Percentiles rank a stretch among this genome's conserved stretches.
Evolutionary conservation across 129 eudicot genomes (phyloP).

Genomic region (Lonicera japonica): DNA sequence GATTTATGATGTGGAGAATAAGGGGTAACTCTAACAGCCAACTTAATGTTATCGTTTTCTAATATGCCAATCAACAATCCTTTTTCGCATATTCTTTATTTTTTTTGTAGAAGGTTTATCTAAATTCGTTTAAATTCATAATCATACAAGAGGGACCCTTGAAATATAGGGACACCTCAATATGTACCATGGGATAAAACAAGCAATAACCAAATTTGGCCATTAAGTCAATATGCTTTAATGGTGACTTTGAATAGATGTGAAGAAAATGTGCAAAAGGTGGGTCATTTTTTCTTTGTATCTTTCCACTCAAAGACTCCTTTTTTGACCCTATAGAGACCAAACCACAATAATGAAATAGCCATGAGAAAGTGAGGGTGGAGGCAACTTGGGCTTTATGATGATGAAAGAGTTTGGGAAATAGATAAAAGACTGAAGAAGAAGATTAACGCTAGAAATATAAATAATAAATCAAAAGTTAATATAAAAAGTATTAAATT

Average conservation of each 20-base stretch:
- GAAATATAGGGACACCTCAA: neutral
- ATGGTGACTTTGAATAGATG: conserved; percentile 24
- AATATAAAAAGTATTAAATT: no score
- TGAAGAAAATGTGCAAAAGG: neutral
- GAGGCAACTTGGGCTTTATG: conserved; percentile 14
- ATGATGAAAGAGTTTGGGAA: conserved; percentile 35
- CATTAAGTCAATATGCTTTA: conserved; percentile 28
- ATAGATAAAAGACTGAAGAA: conserved; percentile 11
- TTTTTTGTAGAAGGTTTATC: no score
- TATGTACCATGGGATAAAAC: conserved; percentile 1
- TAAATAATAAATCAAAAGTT: no score
- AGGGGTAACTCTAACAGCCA: no score
- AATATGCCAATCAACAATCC: no score
- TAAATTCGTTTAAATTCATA: no score
- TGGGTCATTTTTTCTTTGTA: neutral
- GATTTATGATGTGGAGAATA: no score
- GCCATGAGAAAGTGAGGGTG: conserved; percentile 32
- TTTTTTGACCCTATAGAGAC: conserved; percentile 28
- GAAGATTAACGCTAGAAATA: conserved; percentile 19
- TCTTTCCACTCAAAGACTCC: neutral
- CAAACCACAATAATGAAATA: conserved; percentile 25
- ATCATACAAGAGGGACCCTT: no score
- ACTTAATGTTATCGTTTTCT: no score
- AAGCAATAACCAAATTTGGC: conserved; percentile 14
- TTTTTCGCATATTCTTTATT: no score